phyloP scores from a whole-genome alignment of 2,329 filamentous ascomycete species.

The Biscogniauxia mediterranea region DNA sequence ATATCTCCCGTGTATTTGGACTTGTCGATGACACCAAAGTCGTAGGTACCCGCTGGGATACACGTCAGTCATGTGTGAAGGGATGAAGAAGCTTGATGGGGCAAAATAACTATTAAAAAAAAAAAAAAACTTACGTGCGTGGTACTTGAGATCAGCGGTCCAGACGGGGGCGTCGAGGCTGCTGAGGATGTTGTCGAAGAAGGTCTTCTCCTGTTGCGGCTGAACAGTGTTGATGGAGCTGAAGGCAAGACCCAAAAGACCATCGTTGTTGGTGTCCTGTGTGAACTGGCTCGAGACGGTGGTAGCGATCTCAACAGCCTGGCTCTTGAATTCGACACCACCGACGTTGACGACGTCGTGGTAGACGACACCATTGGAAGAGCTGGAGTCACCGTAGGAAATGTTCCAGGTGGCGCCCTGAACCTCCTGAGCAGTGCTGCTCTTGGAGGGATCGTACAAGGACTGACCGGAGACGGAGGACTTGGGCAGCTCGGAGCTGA shows the following conservation, averaged over 20 bases:
- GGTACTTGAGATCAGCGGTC: constrained; percentile 35
- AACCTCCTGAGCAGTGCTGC: constrained; percentile 28
- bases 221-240: constrained; percentile 34
- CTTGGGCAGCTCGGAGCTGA: constrained; percentile 27
- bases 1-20: constrained; percentile 33
- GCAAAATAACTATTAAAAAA: no score
- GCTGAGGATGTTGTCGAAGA: constrained; percentile 32
- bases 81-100: neutral
- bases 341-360: constrained; percentile 32
- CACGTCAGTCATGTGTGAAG: constrained; percentile 9
- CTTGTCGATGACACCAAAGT: constrained; percentile 36
- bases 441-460: constrained; percentile 27
- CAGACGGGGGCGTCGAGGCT: constrained; percentile 30
- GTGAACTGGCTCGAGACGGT: constrained; percentile 30
- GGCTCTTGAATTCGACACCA: constrained; percentile 27
- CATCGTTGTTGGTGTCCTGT: constrained; percentile 31
- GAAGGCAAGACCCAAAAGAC: constrained; percentile 36
- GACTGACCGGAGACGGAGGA: constrained; percentile 28
- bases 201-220: constrained; percentile 30
- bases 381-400: constrained; percentile 33
- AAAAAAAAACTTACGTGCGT: constrained; percentile 16
- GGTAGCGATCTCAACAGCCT: constrained; percentile 35
- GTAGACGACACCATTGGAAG: constrained; percentile 36
- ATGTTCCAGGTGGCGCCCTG: constrained; percentile 30
- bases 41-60: constrained; percentile 32